A percentile compares a stretch with the other conserved stretches of the same genome.
Evolutionary conservation across 371 early-diverging fungal genomes (phyloP).

Genomic region (Saksenaea oblongispora): DNA sequence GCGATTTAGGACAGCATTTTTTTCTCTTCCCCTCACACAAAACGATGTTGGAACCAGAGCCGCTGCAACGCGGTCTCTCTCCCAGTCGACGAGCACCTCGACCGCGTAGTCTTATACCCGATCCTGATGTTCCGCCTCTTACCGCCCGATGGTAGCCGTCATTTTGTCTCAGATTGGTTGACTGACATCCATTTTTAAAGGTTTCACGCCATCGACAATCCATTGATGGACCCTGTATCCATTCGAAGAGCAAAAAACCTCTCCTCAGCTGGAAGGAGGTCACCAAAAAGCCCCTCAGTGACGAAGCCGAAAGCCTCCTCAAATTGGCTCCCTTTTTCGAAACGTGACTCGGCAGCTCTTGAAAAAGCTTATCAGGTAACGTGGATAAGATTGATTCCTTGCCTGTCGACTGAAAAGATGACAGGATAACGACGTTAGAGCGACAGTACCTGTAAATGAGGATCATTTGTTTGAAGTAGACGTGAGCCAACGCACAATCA

Average conservation of each 20-base stretch:
- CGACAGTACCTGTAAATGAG: conserved; percentile 62
- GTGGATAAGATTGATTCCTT: background rate
- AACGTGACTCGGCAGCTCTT: conserved; percentile 57
- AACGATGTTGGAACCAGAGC: conserved; percentile 3
- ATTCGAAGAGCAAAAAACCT: conserved; percentile 16
- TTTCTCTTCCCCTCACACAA: background rate
- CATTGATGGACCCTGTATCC: conserved; percentile 22
- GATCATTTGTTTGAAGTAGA: conserved; percentile 82
- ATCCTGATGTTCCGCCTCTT: conserved; percentile 20
- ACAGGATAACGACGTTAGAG: conserved; percentile 26
- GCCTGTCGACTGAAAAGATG: background rate
- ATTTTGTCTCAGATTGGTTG: background rate
- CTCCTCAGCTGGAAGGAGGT: background rate
- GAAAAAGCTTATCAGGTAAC: conserved; percentile 57
- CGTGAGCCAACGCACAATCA: conserved; percentile 66
- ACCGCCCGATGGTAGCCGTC: conserved; percentile 20
- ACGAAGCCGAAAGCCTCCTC: conserved; percentile 27
- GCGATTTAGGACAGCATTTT: background rate
- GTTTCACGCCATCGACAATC: conserved; percentile 27
- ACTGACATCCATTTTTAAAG: conserved; percentile 3
- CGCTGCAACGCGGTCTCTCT: conserved; percentile 4
- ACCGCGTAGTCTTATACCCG: conserved; percentile 24
- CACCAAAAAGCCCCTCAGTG: conserved; percentile 9
- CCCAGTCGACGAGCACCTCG: conserved; percentile 12
- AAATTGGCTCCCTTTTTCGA: conserved; percentile 66